These are phyloP conservation scores for Fusarium coicis DNA, from an alignment of 2,329 filamentous ascomycete species.

Conservation along the genomic window DNA sequence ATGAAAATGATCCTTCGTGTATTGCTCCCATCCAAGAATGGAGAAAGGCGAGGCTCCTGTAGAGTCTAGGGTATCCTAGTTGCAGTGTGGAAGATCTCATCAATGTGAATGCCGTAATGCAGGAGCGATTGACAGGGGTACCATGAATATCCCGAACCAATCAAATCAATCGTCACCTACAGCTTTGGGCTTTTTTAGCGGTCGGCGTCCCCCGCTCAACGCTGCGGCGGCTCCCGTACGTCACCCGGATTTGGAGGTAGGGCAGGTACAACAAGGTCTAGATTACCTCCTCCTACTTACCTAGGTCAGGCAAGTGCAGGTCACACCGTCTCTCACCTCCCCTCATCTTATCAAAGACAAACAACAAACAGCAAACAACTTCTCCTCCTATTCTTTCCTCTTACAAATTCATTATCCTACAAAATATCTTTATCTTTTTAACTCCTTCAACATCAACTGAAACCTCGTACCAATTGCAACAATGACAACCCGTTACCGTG, in stretches of 20 bases:
- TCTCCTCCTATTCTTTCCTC: background rate
- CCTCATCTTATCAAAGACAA: constrained; percentile 16
- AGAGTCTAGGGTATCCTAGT: constrained; percentile 24
- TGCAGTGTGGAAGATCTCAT: background rate
- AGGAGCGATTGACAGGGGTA: constrained; percentile 26
- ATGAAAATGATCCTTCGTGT: too few relatives aligned
- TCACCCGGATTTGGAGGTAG: constrained; percentile 28
- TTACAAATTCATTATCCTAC: background rate
- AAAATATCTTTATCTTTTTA: background rate
- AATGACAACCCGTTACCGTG: constrained; percentile 74
- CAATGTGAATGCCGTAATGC: constrained; percentile 7
- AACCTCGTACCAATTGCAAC: background rate
- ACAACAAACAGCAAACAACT: background rate
- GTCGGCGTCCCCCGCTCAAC: constrained; percentile 41
- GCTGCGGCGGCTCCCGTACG: constrained; percentile 38
- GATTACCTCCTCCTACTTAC: background rate
- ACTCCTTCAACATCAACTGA: background rate
- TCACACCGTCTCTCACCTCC: constrained; percentile 32
- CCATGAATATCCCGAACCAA: constrained; percentile 26
- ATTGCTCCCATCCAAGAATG: background rate
- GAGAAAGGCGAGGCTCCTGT: background rate
- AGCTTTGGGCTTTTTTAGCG: constrained; percentile 35
- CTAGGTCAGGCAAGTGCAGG: constrained; percentile 34
- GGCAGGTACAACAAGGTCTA: background rate
- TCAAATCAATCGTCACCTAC: background rate